Evolutionary conservation across 768 basidiomycete genomes (phyloP).

Genomic region (Podaxis pistillaris): DNA sequence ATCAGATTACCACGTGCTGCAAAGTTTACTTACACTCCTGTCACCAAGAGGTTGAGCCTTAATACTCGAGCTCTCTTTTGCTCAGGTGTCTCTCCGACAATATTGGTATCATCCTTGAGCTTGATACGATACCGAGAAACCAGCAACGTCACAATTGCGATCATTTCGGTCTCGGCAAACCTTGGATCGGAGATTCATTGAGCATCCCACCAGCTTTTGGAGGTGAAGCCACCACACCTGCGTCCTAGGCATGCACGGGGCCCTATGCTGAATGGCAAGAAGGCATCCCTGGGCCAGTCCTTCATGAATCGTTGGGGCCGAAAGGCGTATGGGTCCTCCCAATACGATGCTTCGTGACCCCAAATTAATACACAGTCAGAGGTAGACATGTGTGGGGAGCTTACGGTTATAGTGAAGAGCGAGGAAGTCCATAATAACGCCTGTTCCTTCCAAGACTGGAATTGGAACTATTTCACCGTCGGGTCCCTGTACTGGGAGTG

Average conservation of each 20-base stretch:
- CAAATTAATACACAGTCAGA: background rate
- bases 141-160: constrained; percentile 48
- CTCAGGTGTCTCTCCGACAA: constrained; percentile 43
- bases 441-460: constrained; percentile 40
- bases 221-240: constrained; percentile 26
- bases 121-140: constrained; percentile 44
- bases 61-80: constrained; percentile 42
- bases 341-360: constrained; percentile 45
- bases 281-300: constrained; percentile 17
- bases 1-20: background rate
- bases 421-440: constrained; percentile 32
- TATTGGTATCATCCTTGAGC: constrained; percentile 48
- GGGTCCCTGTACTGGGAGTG: constrained; percentile 28
- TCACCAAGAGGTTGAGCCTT: constrained; percentile 32
- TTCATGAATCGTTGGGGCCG: constrained; percentile 20
- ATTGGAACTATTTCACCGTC: constrained; percentile 37
- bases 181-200: constrained; percentile 21
- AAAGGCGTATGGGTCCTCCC: constrained; percentile 50
- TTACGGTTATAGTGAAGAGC: constrained; percentile 53
- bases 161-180: constrained; percentile 51
- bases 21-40: constrained; percentile 39
- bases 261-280: constrained; percentile 16
- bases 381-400: constrained; percentile 12
- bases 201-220: background rate
- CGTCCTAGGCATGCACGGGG: constrained; percentile 17